phyloP scores from a whole-genome alignment of 441 rosid species.

The Bruguiera hainesii region DNA sequence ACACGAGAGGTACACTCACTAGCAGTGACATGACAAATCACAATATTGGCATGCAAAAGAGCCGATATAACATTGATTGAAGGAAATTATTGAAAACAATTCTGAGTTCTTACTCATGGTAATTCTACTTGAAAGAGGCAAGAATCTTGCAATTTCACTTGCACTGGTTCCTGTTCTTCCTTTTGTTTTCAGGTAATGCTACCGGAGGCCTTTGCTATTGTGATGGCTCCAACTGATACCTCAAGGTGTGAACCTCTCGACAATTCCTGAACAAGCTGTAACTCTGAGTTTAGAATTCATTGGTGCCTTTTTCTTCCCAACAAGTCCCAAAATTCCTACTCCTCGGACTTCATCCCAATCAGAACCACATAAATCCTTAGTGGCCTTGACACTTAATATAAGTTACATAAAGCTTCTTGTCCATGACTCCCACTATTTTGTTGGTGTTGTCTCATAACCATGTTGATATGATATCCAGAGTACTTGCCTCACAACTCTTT shows the following conservation, averaged over 20 bases:
- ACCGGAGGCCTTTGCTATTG: conserved; percentile 93
- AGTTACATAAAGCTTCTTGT: neutral
- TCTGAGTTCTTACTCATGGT: neutral
- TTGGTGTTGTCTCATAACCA: neutral
- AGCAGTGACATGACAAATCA: neutral
- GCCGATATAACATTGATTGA: conserved; percentile 1
- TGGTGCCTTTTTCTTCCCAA: too few species aligned
- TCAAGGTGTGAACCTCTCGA: conserved; percentile 39
- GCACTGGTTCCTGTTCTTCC: neutral
- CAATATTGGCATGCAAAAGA: neutral
- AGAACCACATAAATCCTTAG: too few species aligned
- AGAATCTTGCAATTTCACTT: neutral
- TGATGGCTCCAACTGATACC: conserved; percentile 85
- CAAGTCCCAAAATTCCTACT: too few species aligned
- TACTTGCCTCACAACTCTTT: neutral
- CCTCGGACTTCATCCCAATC: too few species aligned
- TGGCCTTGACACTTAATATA: neutral
- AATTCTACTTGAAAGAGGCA: too few species aligned
- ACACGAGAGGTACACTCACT: too few species aligned
- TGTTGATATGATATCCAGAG: too few species aligned
- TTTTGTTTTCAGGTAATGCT: conserved; percentile 58
- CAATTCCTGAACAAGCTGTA: too few species aligned
- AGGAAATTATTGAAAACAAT: neutral
- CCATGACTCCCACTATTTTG: neutral
- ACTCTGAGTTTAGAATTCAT: too few species aligned